Conservation (phyloP, 2,329 filamentous ascomycete species). For the Nigrospora sphaerica region DNA sequence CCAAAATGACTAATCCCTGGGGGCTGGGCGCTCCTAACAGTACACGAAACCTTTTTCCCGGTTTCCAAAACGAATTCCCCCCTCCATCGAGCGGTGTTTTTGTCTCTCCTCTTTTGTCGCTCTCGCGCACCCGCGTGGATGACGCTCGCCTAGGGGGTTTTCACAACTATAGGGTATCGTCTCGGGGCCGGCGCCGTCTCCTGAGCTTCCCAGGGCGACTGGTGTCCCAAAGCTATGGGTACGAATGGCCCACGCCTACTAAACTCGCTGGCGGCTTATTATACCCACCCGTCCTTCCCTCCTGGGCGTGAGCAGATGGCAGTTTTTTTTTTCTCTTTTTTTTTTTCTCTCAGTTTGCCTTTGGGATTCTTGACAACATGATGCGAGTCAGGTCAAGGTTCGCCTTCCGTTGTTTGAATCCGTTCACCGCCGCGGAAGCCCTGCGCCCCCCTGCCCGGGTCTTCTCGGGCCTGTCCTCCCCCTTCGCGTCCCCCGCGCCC, state of each 20-base stretch:
- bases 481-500: too few species aligned
- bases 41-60: slow-evolving; percentile 1
- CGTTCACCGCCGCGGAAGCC: slow-evolving; percentile 1
- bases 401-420: not conserved
- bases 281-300: too few species aligned
- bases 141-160: not conserved
- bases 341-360: too few species aligned
- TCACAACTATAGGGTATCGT: not conserved
- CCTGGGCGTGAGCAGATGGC: too few species aligned
- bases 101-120: not conserved
- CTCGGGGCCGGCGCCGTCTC: not conserved
- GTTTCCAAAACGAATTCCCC: not conserved
- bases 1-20: not conserved
- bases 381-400: slow-evolving; percentile 2
- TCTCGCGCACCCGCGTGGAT: not conserved
- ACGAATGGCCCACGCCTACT: not conserved
- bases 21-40: not conserved
- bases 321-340: too few species aligned
- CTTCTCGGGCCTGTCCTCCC: too few species aligned
- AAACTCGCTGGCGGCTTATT: too few species aligned
- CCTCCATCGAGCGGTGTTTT: not conserved
- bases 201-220: not conserved
- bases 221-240: slow-evolving; percentile 2
- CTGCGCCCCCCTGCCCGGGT: too few species aligned
- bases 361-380: too few species aligned